These are phyloP conservation scores for Hysterium pulicare DNA, from an alignment of 2,329 filamentous ascomycete genomes.

Conservation along the genomic window DNA sequence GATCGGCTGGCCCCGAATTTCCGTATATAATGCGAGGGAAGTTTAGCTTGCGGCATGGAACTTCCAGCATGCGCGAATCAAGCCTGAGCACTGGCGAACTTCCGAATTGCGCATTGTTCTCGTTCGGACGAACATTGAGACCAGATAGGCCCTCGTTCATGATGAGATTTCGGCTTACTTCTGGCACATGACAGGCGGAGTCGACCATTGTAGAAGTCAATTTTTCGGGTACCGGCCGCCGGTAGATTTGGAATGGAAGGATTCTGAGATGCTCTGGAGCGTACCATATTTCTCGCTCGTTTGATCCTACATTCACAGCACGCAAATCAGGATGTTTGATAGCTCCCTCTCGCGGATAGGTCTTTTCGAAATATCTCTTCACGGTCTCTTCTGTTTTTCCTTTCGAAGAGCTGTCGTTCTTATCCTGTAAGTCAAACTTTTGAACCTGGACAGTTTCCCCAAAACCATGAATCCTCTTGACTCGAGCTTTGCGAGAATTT, in stretches of 20 bases:
- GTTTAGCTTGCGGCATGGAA: no score
- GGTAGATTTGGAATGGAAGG: constrained; percentile 18
- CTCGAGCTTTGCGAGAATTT: not conserved
- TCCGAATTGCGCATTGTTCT: no score
- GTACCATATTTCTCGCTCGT: constrained; percentile 3
- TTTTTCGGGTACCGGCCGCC: constrained; percentile 12
- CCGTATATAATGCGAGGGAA: not conserved
- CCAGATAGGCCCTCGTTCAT: constrained; percentile 16
- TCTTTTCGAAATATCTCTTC: constrained; percentile 4
- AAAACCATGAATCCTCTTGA: constrained; percentile 7
- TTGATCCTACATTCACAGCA: not conserved
- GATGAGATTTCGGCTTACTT: constrained; percentile 10
- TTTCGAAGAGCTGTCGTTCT: no score
- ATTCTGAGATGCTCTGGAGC: constrained; percentile 12
- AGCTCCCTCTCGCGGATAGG: no score
- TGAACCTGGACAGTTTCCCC: not conserved
- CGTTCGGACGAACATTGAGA: no score
- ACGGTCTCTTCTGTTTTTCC: not conserved
- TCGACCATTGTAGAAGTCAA: constrained; percentile 14
- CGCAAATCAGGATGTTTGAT: not conserved
- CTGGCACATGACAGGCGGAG: constrained; percentile 11
- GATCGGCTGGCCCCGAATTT: no score
- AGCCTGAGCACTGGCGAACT: no score
- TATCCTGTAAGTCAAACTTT: not conserved
- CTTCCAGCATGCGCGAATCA: no score